These are phyloP conservation scores for Colletotrichum sp. DNA, from an alignment of 2,329 filamentous ascomycete species.

Conservation along the genomic window DNA sequence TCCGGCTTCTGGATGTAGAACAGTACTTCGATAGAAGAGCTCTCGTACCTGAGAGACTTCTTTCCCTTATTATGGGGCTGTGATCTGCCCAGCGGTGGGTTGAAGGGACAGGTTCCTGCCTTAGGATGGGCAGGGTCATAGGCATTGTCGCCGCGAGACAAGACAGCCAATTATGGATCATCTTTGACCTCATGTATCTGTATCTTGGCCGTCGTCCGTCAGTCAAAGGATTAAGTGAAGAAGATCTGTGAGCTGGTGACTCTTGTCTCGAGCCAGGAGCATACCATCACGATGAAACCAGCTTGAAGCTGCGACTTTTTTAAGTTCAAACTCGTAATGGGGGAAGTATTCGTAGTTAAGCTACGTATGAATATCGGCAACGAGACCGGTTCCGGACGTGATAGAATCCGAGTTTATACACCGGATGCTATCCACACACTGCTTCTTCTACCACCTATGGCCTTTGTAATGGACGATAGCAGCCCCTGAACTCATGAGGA, in stretches of 20 bases:
- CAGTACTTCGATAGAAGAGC: not conserved
- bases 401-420: not conserved
- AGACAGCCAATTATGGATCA: not conserved
- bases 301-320: not conserved
- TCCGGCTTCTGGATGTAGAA: not conserved
- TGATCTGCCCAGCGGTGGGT: not conserved
- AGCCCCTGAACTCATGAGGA: too few relatives aligned
- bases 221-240: not conserved
- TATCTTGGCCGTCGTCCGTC: not conserved
- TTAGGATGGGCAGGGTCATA: not conserved
- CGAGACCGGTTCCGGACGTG: not conserved
- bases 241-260: not conserved
- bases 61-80: not conserved
- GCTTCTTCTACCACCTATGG: too few relatives aligned
- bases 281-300: not conserved
- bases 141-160: not conserved
- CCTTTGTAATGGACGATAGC: too few relatives aligned
- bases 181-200: not conserved
- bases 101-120: not conserved
- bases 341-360: not conserved
- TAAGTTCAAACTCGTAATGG: not conserved
- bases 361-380: not conserved
- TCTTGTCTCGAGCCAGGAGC: not conserved
- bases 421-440: not conserved
- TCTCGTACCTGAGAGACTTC: not conserved